Percentiles rank a stretch among this genome's conserved stretches.
Evolutionary conservation across 495 filamentous ascomycete genomes (phyloP).

Genomic region (Penicillium antarcticum): DNA sequence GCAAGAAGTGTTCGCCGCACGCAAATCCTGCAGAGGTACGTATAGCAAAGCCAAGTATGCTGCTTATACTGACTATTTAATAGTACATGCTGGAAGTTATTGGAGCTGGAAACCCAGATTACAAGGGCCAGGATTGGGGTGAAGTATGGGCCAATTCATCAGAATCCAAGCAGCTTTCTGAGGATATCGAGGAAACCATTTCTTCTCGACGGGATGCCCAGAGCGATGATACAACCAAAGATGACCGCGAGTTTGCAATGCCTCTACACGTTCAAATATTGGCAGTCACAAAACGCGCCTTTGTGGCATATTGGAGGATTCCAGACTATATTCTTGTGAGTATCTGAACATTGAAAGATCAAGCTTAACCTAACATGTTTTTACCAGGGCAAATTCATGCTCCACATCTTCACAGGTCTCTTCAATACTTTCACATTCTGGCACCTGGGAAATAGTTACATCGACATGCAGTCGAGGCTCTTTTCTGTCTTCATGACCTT

Average conservation of each 20-base stretch:
- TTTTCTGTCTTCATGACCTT: slow-evolving; percentile 74
- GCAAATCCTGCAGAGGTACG: slow-evolving; percentile 61
- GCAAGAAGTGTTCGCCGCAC: slow-evolving; percentile 50
- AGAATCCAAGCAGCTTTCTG: slow-evolving; percentile 38
- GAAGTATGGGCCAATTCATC: slow-evolving; percentile 54
- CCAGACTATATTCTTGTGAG: slow-evolving; percentile 55
- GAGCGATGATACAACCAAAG: slow-evolving; percentile 30
- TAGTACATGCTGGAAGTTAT: slow-evolving; percentile 66
- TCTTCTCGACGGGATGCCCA: slow-evolving; percentile 27
- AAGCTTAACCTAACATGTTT: not conserved
- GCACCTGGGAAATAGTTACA: slow-evolving; percentile 51
- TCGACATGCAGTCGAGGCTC: slow-evolving; percentile 62
- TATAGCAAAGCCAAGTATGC: not conserved
- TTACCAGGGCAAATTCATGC: slow-evolving; percentile 51
- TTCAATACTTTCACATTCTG: slow-evolving; percentile 68
- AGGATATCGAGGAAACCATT: slow-evolving; percentile 48
- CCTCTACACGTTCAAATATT: slow-evolving; percentile 50
- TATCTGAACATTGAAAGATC: not conserved
- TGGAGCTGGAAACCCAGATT: slow-evolving; percentile 60
- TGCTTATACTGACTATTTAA: not conserved
- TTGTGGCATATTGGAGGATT: slow-evolving; percentile 58
- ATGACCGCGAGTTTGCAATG: slow-evolving; percentile 59
- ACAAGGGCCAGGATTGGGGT: slow-evolving; percentile 59
- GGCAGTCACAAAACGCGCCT: slow-evolving; percentile 48
- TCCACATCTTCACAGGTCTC: slow-evolving; percentile 63